Conservation (phyloP, 1,139 yeast species). For the Kodamaea sp. region DNA sequence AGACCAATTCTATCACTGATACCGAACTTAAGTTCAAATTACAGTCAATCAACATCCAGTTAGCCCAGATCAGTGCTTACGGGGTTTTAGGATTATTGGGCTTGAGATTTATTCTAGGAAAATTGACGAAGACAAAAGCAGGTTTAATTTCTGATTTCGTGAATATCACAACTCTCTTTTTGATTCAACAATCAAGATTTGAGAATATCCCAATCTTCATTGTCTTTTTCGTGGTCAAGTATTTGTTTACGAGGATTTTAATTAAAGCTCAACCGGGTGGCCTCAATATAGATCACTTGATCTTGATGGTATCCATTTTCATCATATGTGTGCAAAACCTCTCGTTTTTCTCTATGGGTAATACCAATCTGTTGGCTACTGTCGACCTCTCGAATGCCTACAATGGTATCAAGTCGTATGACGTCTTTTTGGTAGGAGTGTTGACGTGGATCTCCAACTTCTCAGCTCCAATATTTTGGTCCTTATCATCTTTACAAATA, state of each 20-base stretch:
- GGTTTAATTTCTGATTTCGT: conserved; percentile 44
- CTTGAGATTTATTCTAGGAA: conserved; percentile 30
- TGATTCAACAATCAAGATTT: conserved; percentile 70
- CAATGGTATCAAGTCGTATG: conserved; percentile 76
- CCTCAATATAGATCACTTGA: conserved; percentile 22
- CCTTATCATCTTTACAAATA: conserved; percentile 52
- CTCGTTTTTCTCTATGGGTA: conserved; percentile 84
- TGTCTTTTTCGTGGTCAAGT: conserved; percentile 45
- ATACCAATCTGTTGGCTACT: conserved; percentile 89
- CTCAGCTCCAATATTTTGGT: conserved; percentile 85
- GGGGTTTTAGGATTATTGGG: conserved; percentile 22
- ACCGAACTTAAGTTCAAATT: conserved; percentile 25
- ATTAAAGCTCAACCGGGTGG: conserved; percentile 6
- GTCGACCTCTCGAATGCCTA: conserved; percentile 90
- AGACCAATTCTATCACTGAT: conserved; percentile 4
- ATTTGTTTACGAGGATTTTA: conserved; percentile 18
- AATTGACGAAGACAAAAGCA: conserved; percentile 21
- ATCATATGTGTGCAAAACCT: conserved; percentile 60
- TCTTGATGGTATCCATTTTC: conserved; percentile 24
- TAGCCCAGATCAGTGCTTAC: conserved; percentile 26
- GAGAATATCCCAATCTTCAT: conserved; percentile 72
- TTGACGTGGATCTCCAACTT: conserved; percentile 82
- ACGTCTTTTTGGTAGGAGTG: conserved; percentile 71
- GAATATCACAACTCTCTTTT: conserved; percentile 50
- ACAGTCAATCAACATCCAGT: conserved; percentile 27